Evolutionary conservation across 441 rosid species (phyloP).

Genomic region (California macrophylla): DNA sequence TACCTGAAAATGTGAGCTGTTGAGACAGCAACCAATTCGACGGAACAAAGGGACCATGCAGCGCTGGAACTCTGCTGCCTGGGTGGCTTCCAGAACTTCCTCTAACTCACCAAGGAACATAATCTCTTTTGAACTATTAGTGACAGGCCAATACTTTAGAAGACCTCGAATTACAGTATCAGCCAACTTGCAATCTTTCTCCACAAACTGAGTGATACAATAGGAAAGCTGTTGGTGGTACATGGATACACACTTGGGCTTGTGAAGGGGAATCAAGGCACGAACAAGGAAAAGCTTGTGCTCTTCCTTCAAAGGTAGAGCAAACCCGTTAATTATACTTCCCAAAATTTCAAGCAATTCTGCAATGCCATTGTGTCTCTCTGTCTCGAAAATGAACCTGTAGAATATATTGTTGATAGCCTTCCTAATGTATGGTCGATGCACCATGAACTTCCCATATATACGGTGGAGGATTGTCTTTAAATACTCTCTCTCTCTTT

Average conservation of each 20-base stretch:
- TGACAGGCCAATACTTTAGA: constrained; percentile 57
- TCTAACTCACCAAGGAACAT: constrained; percentile 78
- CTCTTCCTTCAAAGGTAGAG: constrained; percentile 60
- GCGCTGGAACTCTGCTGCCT: constrained; percentile 70
- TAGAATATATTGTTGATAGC: constrained; percentile 72
- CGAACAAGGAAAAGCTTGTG: constrained; percentile 66
- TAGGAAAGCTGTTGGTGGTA: constrained; percentile 65
- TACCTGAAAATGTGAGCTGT: constrained; percentile 81
- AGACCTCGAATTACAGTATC: constrained; percentile 57
- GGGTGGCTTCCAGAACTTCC: constrained; percentile 79
- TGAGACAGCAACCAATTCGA: constrained; percentile 61
- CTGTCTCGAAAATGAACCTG: constrained; percentile 70
- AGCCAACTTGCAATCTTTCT: constrained; percentile 64
- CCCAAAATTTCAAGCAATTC: constrained; percentile 71
- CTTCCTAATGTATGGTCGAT: constrained; percentile 64
- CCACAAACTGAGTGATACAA: constrained; percentile 63
- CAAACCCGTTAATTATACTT: constrained; percentile 24
- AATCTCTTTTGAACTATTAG: constrained; percentile 61
- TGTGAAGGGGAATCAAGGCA: constrained; percentile 58
- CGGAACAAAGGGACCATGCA: constrained; percentile 81
- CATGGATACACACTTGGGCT: constrained; percentile 53
- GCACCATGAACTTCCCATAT: constrained; percentile 20
- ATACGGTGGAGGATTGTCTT: constrained; percentile 1
- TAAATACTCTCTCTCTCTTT: background rate
- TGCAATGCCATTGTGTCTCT: constrained; percentile 79